Base-by-base conservation (phyloP, 2,329 filamentous ascomycete species). In the Myriosclerotinia scirpicola region DNA sequence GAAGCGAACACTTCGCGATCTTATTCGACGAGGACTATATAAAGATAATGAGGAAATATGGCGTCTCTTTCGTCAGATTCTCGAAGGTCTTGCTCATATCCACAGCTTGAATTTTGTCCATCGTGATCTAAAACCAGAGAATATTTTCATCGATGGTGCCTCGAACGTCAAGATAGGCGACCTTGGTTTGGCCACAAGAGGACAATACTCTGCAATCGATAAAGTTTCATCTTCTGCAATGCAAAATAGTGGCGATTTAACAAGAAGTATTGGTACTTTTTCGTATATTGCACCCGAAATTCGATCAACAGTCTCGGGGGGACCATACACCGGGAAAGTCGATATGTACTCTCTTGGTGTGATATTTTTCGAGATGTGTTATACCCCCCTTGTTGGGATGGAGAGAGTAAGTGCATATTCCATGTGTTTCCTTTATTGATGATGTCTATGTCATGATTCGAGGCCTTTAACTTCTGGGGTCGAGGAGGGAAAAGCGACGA, bases 301-400 rank as follows among this genome's bases (percentile, higher is more conserved):
- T 66, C 88, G 90, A 68, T 92, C 91, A 1, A 85, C 85, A 7
- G 88, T 88, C n/a, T 56, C 53, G 7, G 85, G 85, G 42, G 90
- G 90, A 4, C 88, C 88, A 69, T 98, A 98, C 76, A 96, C 91
- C 68, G 89, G 92, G 67, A 98, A 97, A 78, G 93, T 98, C 1
- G 95, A 99, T 80, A 98, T 99, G 94, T 99, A 95, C 76, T 97
- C 94, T 0, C 83, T 99, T 53, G 95, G 95, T 0, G 91, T 99
- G 70, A 98, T 99, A 67, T 96, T 99, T 79, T 98, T 97, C 72
- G 95, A 99, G 78, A 99, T 99, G 95, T 96, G 91, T 74, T 93
- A 88, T 70, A 79, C 81, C 44, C 82, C 86, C 75, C 71, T 82
- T 14, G 72, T 73, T 9, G 87, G 86, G 5, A 89, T 89, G 85